Percentiles rank a stretch among this genome's conserved stretches.
phyloP scores from a whole-genome alignment of 495 filamentous ascomycete species.

The Tirmania nivea region DNA sequence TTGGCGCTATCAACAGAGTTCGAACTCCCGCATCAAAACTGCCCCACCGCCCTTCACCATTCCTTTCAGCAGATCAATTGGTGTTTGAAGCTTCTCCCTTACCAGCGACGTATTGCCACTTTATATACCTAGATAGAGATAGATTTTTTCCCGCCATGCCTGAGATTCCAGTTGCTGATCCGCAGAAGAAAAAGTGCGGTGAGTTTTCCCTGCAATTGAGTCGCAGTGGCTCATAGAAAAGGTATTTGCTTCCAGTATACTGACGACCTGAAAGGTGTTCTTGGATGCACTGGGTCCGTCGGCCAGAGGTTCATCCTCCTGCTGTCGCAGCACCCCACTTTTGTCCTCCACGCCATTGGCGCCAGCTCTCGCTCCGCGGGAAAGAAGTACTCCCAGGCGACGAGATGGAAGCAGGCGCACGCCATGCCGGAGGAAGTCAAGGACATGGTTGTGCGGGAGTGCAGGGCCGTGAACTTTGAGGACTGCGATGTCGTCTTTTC shows the following conservation, averaged over 20 bases:
- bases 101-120: no score
- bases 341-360: conserved; percentile 54
- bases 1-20: no score
- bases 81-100: no score
- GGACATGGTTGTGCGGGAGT: conserved; percentile 51
- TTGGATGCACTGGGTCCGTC: conserved; percentile 59
- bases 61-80: no score
- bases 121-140: no score
- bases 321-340: conserved; percentile 54
- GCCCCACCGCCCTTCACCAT: no score
- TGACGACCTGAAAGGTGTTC: conserved; percentile 29
- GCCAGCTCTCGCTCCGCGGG: conserved; percentile 59
- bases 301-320: conserved; percentile 73
- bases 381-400: conserved; percentile 66
- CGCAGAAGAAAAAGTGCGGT: neutral
- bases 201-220: neutral
- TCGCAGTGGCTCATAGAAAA: neutral
- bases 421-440: conserved; percentile 45
- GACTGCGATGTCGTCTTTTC: conserved; percentile 82
- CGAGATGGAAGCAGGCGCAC: conserved; percentile 61
- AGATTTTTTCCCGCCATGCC: no score
- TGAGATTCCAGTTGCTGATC: neutral
- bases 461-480: conserved; percentile 47
- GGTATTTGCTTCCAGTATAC: neutral
- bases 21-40: no score